Evolutionary conservation across 2,329 filamentous ascomycete species (phyloP).

Genomic region (Ceratocystis cacaofunesta): DNA sequence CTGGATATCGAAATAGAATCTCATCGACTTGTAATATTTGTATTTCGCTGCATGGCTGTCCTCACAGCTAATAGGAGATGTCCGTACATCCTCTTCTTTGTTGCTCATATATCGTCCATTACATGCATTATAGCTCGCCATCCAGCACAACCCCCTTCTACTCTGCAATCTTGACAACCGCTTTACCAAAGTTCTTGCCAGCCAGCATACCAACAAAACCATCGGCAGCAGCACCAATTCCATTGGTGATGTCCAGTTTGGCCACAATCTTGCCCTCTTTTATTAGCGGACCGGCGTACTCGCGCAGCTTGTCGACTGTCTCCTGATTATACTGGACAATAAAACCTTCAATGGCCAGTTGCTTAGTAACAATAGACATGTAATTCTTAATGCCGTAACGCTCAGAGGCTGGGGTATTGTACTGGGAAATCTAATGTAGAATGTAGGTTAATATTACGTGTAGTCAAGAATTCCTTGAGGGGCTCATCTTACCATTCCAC

Average conservation of each 20-base stretch:
- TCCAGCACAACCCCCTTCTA: neutral
- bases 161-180: slow-evolving; percentile 48
- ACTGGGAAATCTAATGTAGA: slow-evolving; percentile 45
- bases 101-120: too few species aligned
- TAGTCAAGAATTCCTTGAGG: neutral
- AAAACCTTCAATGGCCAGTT: slow-evolving; percentile 60
- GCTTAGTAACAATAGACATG: slow-evolving; percentile 49
- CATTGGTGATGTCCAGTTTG: slow-evolving; percentile 51
- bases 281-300: slow-evolving; percentile 43
- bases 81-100: neutral
- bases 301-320: slow-evolving; percentile 59
- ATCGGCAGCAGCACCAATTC: slow-evolving; percentile 64
- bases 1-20: neutral
- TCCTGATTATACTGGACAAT: slow-evolving; percentile 57
- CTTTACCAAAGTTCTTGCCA: slow-evolving; percentile 79
- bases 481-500: slow-evolving; percentile 38
- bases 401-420: slow-evolving; percentile 45
- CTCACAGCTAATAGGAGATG: neutral
- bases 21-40: neutral
- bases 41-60: neutral
- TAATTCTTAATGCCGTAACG: slow-evolving; percentile 54
- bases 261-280: slow-evolving; percentile 60
- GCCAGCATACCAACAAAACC: slow-evolving; percentile 60
- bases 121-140: neutral
- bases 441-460: neutral